phyloP scores from a whole-genome alignment of 2,329 filamentous ascomycete genomes.

The Ophiocordyceps camponoti-rufipedis region DNA sequence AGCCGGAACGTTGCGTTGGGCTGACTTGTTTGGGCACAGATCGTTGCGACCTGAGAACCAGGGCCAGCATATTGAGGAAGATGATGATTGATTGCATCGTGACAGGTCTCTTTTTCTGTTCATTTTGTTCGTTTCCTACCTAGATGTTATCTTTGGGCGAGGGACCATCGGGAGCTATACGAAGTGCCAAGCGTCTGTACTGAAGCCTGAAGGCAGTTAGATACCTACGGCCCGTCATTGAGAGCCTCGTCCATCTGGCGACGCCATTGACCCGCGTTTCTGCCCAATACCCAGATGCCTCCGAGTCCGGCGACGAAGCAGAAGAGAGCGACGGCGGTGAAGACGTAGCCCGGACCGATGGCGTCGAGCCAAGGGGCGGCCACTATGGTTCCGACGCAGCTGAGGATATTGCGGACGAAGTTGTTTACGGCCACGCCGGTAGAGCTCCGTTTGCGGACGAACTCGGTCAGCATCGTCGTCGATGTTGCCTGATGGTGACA shows the following conservation, averaged over 20 bases:
- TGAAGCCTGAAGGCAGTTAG: too few species aligned
- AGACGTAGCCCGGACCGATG: constrained; percentile 61
- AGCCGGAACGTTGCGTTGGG: constrained; percentile 1
- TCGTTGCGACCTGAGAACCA: constrained; percentile 76
- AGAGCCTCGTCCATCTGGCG: constrained; percentile 36
- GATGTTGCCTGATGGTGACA: constrained; percentile 25
- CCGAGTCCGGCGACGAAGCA: constrained; percentile 36
- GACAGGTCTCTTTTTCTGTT: too few species aligned
- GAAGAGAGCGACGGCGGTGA: constrained; percentile 38
- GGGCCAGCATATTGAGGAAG: too few species aligned
- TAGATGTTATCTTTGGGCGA: too few species aligned
- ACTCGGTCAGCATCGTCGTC: constrained; percentile 75
- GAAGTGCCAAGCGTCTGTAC: too few species aligned
- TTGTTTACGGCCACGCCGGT: constrained; percentile 68
- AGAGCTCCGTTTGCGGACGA: constrained; percentile 54
- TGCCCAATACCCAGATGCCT: constrained; percentile 42
- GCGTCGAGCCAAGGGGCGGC: constrained; percentile 51
- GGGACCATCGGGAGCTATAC: too few species aligned
- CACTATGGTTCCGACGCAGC: constrained; percentile 51
- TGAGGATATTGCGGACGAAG: constrained; percentile 62
- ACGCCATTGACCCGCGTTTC: constrained; percentile 45
- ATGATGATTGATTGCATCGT: too few species aligned
- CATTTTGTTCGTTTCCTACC: too few species aligned
- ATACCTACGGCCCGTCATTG: constrained; percentile 2
- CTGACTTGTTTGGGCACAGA: constrained; percentile 16